Evolutionary conservation across 2,329 filamentous ascomycete genomes (phyloP), one percentile per base, ranked within the genome.

Genomic region (Paecilomyces niveus): DNA sequence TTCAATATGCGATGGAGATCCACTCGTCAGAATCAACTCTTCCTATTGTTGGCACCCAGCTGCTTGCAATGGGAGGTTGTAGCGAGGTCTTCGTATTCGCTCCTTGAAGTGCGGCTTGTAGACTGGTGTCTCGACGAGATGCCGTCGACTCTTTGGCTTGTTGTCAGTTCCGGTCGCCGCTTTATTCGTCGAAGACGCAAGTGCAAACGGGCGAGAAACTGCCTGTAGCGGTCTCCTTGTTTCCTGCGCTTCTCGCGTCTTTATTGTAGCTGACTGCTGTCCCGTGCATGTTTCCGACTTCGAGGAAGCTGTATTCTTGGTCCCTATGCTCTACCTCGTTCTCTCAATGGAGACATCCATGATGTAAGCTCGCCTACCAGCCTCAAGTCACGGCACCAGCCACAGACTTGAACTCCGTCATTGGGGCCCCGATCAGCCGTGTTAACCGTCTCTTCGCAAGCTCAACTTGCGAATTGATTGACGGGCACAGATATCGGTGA

Each of bases 391-490:
- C 72, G 80, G 80, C 77, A 81, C 58, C 72, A 73, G 75, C 81
- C 80, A 80, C 60, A 59, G 77, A 79, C 76, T 75, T 78, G 72
- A 71, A 76, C 81, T 78, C 77, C 73, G 58, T 63, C 54, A 56
- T 57, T 69, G 73, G 67, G 73, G 78, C 81, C 80, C 76, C 71
- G 83, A 84, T 83, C 84, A 84, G 80, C 81, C 83, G 82, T 79
- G 84, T 88, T 74, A 89, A 82, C 86, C 81, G 81, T 82, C 83
- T 83, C 80, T 79, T 78, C 76, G 68, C 73, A 76, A 74, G 76
- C 79, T 67, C 61, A 80, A 71, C 78, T 76, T 79, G 73, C 68
- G 73, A 73, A 76, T 80, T 71, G 69, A 80, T 79, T 67, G 80
- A 78, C 81, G 81, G 84, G 79, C 84, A 81, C 82, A 78, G 82